Evolutionary conservation across 1,284 basidiomycete genomes (phyloP).

Genomic region (Sphaerobolus stellatus): DNA sequence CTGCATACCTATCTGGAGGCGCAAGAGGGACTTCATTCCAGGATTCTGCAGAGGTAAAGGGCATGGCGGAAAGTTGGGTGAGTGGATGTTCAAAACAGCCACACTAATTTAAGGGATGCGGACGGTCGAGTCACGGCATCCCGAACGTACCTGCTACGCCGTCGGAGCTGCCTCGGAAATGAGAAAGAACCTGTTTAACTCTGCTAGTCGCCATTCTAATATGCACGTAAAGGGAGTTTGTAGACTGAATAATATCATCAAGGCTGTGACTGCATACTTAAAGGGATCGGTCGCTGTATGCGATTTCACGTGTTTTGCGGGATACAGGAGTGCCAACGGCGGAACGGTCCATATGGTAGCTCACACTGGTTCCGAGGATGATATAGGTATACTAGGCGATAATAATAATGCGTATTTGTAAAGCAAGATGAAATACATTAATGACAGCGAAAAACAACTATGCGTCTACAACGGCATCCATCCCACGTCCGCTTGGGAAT

Average conservation of each 20-base stretch:
- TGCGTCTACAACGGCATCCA: too few relatives aligned
- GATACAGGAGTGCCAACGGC: too few relatives aligned
- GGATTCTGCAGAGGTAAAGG: conserved; percentile 46
- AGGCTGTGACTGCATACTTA: neutral
- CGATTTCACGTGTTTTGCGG: too few relatives aligned
- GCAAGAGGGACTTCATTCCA: conserved; percentile 77
- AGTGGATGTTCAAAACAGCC: neutral
- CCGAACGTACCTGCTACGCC: neutral
- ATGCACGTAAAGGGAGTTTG: neutral
- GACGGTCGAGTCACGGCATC: neutral
- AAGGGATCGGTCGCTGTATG: too few relatives aligned
- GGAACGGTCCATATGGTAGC: too few relatives aligned
- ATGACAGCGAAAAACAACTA: too few relatives aligned
- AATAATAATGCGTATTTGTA: too few relatives aligned
- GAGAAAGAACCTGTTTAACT: conserved; percentile 49
- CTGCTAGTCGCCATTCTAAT: conserved; percentile 42
- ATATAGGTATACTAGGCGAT: too few relatives aligned
- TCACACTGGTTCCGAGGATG: too few relatives aligned
- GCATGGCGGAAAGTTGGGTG: conserved; percentile 1
- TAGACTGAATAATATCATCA: neutral
- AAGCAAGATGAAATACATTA: too few relatives aligned
- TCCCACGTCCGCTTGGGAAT: too few relatives aligned
- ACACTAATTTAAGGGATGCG: neutral
- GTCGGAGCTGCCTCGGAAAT: conserved; percentile 19
- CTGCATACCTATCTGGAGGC: conserved; percentile 72